Evolutionary conservation across 176 grass and related monocot species (phyloP), one percentile per base, ranked within the genome.

Genomic region (Themeda triandra): DNA sequence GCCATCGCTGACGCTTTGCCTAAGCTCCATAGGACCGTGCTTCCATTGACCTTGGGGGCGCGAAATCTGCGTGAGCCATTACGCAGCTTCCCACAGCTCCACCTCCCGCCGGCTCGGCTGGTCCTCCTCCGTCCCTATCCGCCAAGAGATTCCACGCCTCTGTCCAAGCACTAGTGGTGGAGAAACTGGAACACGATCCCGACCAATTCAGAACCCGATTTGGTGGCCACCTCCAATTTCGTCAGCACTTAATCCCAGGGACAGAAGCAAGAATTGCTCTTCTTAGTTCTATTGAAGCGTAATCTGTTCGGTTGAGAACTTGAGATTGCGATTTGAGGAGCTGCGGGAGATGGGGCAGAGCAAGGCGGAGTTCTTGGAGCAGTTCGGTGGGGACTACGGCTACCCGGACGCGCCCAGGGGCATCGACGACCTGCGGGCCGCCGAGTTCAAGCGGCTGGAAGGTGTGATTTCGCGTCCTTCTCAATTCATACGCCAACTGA

Each of bases 381-480:
- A 83, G 62, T 98, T 92, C 67, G 89, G 85, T 3, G 73, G 37
- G 28, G 73, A 87, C 68, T 98, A 98, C 49, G 93, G 96, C 63
- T 98, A 98, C 80, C 93, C 96, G 17, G 80, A 87, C 35, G 90
- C 87, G 44, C 89, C 89, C 63, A 93, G 77, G 69, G 81, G 79
- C 85, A 56, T 98, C 77, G 85, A 98, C 69, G 83, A 95, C 80
- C 90, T 98, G 40, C 93, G 96, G 9, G 85, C 87, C 80, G 13
- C 93, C 6, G 93, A 95, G 12, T 98, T 98, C 89, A 84, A 92
- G 83, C 89, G 96, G 12, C 86, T 98, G 69, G 45, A 98, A 93
- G 96, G 96, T 95, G 40, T 51, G 23, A 41, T 15, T 49, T 71
- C 41, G 1, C 73, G 8, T 2, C 8, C 25, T 70, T 60, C 0